Evolutionary conservation across 495 filamentous ascomycete species (phyloP), one percentile per base, ranked within the genome.

Genomic region (Ramalina intermedia): DNA sequence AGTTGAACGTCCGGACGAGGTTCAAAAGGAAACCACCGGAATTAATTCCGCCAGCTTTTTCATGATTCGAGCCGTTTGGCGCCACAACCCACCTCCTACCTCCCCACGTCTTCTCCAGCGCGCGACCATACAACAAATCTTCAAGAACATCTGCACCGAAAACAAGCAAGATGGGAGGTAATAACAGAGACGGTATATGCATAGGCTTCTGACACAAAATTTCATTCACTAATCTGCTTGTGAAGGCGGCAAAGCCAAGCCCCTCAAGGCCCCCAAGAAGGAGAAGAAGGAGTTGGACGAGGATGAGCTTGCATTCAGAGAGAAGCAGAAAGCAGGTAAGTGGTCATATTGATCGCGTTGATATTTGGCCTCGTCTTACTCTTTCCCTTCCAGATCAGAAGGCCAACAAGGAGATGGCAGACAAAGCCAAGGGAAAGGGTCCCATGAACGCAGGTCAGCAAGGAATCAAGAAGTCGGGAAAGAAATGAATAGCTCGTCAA

Each of bases 391-490:
- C 50, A 88, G 84, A 85, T 50, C 81, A 81, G 60, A 85, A 85
- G 71, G 84, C 81, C 8, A 81, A 78, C 67, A 81, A 84, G 64
- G 83, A 85, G 3, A 58, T 87, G 66, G 72, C 75, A 24, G 76
- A 80, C 41, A 80, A 82, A 65, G 67, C 69, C 46, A 73, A 75
- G 58, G 67, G 68, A 58, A 74, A 74, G 63, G 72, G 72, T 16
- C 74, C 72, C n/a, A 52, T 80, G 69, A 86, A 85, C 66, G 81
- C 79, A 43, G 85, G 85, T 33, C 61, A 71, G 44, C 84, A 89
- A 68, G 84, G 84, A 43, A 91, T 91, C 70, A 91, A 89, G 79
- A 89, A 86, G 72, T 85, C 81, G 27, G 85, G 85, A 61, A 89
- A 91, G 81, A 88, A 87, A 74, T 87, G 74, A 47, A 2, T 2